These are phyloP conservation scores for Metarhizium sp. DNA, from an alignment of 2,329 filamentous ascomycete species.

Conservation along the genomic window DNA sequence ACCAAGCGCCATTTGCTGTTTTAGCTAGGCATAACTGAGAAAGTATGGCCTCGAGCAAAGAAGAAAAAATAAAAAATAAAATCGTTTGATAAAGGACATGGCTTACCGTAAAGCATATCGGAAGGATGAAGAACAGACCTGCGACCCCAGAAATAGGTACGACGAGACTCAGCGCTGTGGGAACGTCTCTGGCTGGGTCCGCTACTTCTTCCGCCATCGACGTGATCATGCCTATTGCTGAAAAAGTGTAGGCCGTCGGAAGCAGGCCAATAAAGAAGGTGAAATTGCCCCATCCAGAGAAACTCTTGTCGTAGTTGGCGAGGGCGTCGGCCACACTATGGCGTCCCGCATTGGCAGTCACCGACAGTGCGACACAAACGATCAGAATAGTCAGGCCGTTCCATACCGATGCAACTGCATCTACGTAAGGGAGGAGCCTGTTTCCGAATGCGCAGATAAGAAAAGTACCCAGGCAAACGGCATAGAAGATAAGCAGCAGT, in stretches of 20 bases:
- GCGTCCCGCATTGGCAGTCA: conserved; percentile 42
- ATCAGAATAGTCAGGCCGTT: conserved; percentile 46
- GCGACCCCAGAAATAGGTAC: conserved; percentile 44
- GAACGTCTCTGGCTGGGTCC: conserved; percentile 41
- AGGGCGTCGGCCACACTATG: conserved; percentile 33
- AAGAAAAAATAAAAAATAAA: too few relatives aligned
- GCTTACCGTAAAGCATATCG: conserved; percentile 21
- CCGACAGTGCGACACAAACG: conserved; percentile 45
- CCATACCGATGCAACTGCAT: conserved; percentile 47
- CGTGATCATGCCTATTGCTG: conserved; percentile 52
- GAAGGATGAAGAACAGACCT: conserved; percentile 37
- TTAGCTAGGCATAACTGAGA: too few relatives aligned
- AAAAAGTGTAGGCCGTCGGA: conserved; percentile 46
- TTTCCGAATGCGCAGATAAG: conserved; percentile 44
- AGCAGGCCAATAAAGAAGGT: conserved; percentile 55
- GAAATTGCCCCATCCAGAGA: conserved; percentile 50
- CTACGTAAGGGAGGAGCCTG: conserved; percentile 45
- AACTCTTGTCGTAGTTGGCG: conserved; percentile 40
- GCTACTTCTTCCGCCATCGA: conserved; percentile 53
- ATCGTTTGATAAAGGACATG: conserved; percentile 16
- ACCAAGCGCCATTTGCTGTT: too few relatives aligned
- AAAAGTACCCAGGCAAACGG: conserved; percentile 39
- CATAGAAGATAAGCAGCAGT: conserved; percentile 53
- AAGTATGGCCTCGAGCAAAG: too few relatives aligned
- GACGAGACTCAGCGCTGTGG: conserved; percentile 40